Conservation (phyloP, 148 eudicot genomes). For the Chenopodium quinoa region DNA sequence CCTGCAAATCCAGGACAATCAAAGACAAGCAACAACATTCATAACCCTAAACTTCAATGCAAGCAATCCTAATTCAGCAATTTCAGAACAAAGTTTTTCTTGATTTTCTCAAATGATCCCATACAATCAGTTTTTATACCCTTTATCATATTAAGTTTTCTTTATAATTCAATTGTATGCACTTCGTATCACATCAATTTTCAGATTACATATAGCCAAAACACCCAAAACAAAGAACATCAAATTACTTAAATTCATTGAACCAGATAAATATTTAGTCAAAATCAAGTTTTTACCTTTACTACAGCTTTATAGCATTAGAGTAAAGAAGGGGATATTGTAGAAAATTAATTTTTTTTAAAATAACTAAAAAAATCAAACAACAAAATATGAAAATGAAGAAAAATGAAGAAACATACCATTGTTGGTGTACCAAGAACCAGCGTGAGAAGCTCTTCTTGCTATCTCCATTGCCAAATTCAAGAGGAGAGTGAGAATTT, state of each 20-base stretch:
- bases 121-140: not conserved
- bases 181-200: not conserved
- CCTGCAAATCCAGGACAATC: too few species aligned
- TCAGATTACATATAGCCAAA: not conserved
- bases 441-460: conserved; percentile 91
- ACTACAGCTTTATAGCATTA: not conserved
- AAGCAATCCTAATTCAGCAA: too few species aligned
- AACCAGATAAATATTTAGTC: not conserved
- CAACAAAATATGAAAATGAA: not conserved
- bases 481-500: conserved; percentile 2
- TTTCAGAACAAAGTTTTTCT: not conserved
- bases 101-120: not conserved
- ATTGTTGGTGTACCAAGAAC: conserved; percentile 94
- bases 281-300: not conserved
- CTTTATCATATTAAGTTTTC: not conserved
- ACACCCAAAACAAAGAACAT: too few species aligned
- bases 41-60: too few species aligned
- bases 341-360: not conserved
- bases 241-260: not conserved
- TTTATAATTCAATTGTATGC: not conserved
- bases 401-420: conserved; percentile 44
- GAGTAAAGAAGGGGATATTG: not conserved
- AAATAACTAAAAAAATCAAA: not conserved
- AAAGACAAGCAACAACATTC: too few species aligned
- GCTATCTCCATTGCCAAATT: conserved; percentile 52